These are phyloP conservation scores for Monosporascus cannonballus DNA, from an alignment of 2,329 filamentous ascomycete species.

Conservation along the genomic window DNA sequence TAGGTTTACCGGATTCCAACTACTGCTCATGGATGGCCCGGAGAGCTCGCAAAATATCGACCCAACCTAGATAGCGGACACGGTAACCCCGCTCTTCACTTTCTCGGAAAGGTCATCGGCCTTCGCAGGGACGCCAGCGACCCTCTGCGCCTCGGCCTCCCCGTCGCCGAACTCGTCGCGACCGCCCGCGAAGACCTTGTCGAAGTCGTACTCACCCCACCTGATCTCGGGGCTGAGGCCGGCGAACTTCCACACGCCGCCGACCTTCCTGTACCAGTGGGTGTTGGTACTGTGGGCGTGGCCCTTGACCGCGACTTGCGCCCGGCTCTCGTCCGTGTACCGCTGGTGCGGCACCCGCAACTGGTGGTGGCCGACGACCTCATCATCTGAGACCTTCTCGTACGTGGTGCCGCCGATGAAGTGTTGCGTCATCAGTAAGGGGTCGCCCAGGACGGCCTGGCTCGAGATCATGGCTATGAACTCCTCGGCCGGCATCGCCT, in stretches of 20 bases:
- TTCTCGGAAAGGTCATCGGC: conserved; percentile 7
- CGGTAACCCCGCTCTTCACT: conserved; percentile 23
- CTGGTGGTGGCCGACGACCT: conserved; percentile 55
- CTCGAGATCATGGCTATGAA: conserved; percentile 55
- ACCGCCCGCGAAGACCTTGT: conserved; percentile 43
- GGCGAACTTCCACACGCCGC: conserved; percentile 58
- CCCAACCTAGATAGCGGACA: background rate
- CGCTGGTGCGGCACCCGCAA: conserved; percentile 57
- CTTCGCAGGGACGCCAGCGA: conserved; percentile 10
- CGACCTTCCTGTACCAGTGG: conserved; percentile 51
- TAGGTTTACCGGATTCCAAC: too few species aligned
- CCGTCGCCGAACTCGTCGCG: conserved; percentile 31
- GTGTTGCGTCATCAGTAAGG: conserved; percentile 58
- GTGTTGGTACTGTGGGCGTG: conserved; percentile 53
- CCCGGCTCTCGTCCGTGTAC: conserved; percentile 45
- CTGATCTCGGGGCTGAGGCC: conserved; percentile 49
- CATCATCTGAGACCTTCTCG: conserved; percentile 50
- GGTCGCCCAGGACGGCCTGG: conserved; percentile 52
- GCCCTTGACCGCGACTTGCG: conserved; percentile 49
- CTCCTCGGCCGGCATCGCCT: conserved; percentile 51
- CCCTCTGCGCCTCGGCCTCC: conserved; percentile 9
- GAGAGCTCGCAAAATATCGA: background rate
- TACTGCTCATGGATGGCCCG: background rate
- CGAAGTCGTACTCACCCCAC: conserved; percentile 53
- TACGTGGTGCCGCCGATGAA: conserved; percentile 55